Percentiles rank a stretch among this genome's conserved stretches.
phyloP scores from a whole-genome alignment of 1,139 yeast species.

The Diutina catenulata region DNA sequence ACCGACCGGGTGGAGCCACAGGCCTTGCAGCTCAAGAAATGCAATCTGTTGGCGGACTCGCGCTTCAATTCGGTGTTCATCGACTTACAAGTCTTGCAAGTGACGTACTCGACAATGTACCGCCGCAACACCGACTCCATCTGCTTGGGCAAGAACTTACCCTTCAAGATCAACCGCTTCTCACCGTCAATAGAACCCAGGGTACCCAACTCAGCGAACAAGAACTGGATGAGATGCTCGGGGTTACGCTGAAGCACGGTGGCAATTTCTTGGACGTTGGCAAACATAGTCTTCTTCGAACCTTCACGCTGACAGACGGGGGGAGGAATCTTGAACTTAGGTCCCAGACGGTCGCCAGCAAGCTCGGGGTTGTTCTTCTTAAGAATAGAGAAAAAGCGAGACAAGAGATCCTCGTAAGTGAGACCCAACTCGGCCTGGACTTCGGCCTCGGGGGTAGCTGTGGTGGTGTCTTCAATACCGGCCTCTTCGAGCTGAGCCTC shows the following conservation, averaged over 20 bases:
- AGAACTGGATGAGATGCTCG: conserved; percentile 91
- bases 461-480: conserved; percentile 53
- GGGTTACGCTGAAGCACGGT: conserved; percentile 93
- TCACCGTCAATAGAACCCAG: conserved; percentile 98
- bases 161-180: conserved; percentile 91
- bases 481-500: conserved; percentile 88
- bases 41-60: conserved; percentile 91
- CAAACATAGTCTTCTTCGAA: conserved; percentile 88
- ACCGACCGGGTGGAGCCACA: conserved; percentile 98
- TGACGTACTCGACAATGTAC: conserved; percentile 92
- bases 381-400: conserved; percentile 75
- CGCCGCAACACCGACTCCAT: conserved; percentile 94
- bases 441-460: conserved; percentile 16
- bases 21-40: conserved; percentile 93
- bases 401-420: conserved; percentile 66
- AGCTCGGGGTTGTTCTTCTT: conserved; percentile 94
- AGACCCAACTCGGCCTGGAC: conserved; percentile 40
- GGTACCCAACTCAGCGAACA: conserved; percentile 98
- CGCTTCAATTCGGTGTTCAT: conserved; percentile 94
- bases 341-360: conserved; percentile 91
- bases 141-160: conserved; percentile 96
- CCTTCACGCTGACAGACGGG: conserved; percentile 97
- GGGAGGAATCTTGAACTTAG: conserved; percentile 94
- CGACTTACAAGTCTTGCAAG: conserved; percentile 97
- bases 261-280: conserved; percentile 90